phyloP scores from a whole-genome alignment of 805 yeast species.

The Barnettozyma wickerhamii region DNA sequence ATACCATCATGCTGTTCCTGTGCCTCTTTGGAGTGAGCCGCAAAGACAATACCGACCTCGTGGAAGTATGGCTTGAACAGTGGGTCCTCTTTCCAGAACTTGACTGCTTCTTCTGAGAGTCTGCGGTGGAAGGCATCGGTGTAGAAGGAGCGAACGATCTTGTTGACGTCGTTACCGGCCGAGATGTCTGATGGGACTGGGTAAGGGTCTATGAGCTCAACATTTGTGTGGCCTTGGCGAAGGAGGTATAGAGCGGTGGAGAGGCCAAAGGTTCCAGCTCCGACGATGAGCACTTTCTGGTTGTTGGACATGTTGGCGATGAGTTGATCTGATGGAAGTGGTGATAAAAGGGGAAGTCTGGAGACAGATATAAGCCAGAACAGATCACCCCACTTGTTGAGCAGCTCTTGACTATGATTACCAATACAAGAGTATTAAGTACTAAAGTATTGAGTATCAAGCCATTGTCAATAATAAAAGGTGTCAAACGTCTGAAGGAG shows the following conservation, averaged over 20 bases:
- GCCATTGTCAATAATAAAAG: too few species aligned
- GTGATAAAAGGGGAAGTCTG: too few species aligned
- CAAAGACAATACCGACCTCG: slow-evolving; percentile 1
- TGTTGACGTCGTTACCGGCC: slow-evolving; percentile 38
- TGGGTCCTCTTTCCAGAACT: background rate
- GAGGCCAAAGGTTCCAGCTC: slow-evolving; percentile 55
- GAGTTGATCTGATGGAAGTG: too few species aligned
- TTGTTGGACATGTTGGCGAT: too few species aligned
- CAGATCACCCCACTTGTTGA: too few species aligned
- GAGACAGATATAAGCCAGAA: too few species aligned
- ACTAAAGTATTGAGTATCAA: too few species aligned
- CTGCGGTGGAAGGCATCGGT: slow-evolving; percentile 19
- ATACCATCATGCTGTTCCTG: background rate
- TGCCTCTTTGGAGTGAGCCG: background rate
- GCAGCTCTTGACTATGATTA: too few species aligned
- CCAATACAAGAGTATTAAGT: too few species aligned
- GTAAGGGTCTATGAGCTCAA: slow-evolving; percentile 35
- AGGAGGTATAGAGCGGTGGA: slow-evolving; percentile 43
- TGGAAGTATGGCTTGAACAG: background rate
- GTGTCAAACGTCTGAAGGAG: too few species aligned
- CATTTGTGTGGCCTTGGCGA: slow-evolving; percentile 30
- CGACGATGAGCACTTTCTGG: slow-evolving; percentile 38
- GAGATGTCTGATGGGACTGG: slow-evolving; percentile 28
- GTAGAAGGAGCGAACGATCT: slow-evolving; percentile 35
- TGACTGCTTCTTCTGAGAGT: background rate